A percentile compares a stretch with the other conserved stretches of the same genome.
These are phyloP conservation scores for Hypoxylon perforatum DNA, from an alignment of 495 filamentous ascomycete genomes.

Conservation along the genomic window DNA sequence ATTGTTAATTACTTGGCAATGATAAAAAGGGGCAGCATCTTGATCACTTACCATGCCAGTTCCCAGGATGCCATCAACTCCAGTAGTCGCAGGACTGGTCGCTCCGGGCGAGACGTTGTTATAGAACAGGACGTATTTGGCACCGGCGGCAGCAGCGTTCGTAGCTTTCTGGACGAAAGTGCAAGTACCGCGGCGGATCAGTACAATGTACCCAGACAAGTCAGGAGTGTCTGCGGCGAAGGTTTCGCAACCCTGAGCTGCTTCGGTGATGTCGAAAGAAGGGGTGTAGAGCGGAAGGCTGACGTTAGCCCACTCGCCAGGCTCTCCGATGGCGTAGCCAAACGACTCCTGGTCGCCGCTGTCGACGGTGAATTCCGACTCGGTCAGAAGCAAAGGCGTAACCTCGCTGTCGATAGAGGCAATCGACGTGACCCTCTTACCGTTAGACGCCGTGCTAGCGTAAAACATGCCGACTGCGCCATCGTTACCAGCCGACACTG, in stretches of 20 bases:
- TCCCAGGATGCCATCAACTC: conserved; percentile 44
- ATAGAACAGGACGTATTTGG: conserved; percentile 67
- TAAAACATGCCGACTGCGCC: conserved; percentile 64
- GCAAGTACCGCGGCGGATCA: conserved; percentile 66
- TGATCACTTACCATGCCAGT: conserved; percentile 53
- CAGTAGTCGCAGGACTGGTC: conserved; percentile 36
- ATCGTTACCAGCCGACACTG: conserved; percentile 67
- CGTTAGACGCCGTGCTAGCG: conserved; percentile 64
- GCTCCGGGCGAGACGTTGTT: conserved; percentile 56
- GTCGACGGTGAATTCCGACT: conserved; percentile 49
- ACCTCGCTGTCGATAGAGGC: conserved; percentile 64
- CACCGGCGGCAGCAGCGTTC: conserved; percentile 63
- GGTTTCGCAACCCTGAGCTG: conserved; percentile 58
- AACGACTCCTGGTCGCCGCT: conserved; percentile 43
- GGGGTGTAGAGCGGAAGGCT: conserved; percentile 62
- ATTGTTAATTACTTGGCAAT: conserved; percentile 30
- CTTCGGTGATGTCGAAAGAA: conserved; percentile 59
- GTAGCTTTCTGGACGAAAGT: conserved; percentile 59
- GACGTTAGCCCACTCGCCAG: conserved; percentile 51
- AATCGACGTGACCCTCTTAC: conserved; percentile 61
- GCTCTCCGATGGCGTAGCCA: conserved; percentile 53
- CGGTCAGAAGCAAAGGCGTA: conserved; percentile 53
- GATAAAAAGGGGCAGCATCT: neutral
- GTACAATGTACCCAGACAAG: conserved; percentile 61
- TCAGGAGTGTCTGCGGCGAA: conserved; percentile 60